Evolutionary conservation across 208 protist genomes (phyloP).

Genomic region (Trypanosoma cruzi): DNA sequence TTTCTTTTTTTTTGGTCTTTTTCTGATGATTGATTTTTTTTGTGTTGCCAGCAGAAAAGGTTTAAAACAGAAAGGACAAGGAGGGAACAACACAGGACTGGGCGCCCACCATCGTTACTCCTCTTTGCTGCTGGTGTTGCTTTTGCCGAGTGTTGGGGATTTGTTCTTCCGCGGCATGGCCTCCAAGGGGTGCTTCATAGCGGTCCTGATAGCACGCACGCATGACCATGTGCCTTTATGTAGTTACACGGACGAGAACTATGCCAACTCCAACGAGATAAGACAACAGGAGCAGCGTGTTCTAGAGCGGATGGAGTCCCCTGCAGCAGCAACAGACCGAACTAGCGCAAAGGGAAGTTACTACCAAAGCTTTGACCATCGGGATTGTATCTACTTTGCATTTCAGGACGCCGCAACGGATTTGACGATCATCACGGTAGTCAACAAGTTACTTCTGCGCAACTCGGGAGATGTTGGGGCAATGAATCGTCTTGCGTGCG

Average conservation of each 20-base stretch:
- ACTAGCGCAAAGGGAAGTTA: conserved; percentile 60
- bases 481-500: conserved; percentile 83
- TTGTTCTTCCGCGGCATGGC: conserved; percentile 43
- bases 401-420: conserved; percentile 88
- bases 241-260: conserved; percentile 87
- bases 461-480: conserved; percentile 71
- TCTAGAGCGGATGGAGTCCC: conserved; percentile 81
- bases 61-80: not conserved
- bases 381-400: conserved; percentile 90
- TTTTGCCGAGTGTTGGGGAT: not conserved
- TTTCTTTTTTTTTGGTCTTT: conserved; percentile 27
- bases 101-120: not conserved
- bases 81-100: not conserved
- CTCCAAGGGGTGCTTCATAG: conserved; percentile 88
- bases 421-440: conserved; percentile 84
- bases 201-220: conserved; percentile 82
- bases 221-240: conserved; percentile 84
- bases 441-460: conserved; percentile 90
- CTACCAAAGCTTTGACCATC: conserved; percentile 92
- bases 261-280: conserved; percentile 68
- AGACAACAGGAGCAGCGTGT: conserved; percentile 86
- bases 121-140: not conserved
- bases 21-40: conserved; percentile 5
- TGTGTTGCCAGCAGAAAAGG: not conserved
- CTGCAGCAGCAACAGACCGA: conserved; percentile 50